Percentiles rank a stretch among this genome's conserved stretches.
Evolutionary conservation across 139 green algal genomes (phyloP).

Genomic region (Trebouxia sp.): DNA sequence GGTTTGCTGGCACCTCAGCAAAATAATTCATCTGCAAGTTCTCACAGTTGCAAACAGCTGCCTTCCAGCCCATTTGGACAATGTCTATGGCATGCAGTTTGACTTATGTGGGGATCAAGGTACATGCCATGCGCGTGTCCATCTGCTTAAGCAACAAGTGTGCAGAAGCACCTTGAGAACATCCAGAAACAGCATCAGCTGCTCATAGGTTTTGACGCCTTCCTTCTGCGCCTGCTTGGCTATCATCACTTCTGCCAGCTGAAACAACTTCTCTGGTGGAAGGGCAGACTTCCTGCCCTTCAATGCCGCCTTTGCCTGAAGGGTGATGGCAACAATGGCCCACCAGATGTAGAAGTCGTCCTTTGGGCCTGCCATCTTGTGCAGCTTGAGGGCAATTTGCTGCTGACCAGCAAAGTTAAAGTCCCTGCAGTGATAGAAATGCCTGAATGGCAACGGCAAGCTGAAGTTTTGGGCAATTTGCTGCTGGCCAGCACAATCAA

Average conservation of each 20-base stretch:
- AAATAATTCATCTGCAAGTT: too few relatives aligned
- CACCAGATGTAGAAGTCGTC: constrained; percentile 70
- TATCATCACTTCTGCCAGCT: constrained; percentile 71
- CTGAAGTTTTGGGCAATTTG: too few relatives aligned
- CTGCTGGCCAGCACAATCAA: too few relatives aligned
- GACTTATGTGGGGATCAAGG: too few relatives aligned
- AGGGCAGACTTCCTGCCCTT: neutral
- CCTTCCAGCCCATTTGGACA: too few relatives aligned
- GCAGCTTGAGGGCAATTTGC: constrained; percentile 71
- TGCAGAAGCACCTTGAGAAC: neutral
- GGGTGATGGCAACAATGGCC: constrained; percentile 54
- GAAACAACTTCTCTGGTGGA: constrained; percentile 51
- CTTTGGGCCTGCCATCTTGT: constrained; percentile 43
- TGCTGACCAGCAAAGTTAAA: constrained; percentile 70
- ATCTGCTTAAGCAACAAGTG: too few relatives aligned
- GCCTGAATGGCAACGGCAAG: neutral
- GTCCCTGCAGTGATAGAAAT: constrained; percentile 47
- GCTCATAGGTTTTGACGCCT: neutral
- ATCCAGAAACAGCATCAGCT: constrained; percentile 4
- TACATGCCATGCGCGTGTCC: too few relatives aligned
- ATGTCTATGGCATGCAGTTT: too few relatives aligned
- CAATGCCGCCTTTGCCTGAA: constrained; percentile 51
- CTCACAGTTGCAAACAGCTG: too few relatives aligned
- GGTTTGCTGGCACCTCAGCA: too few relatives aligned
- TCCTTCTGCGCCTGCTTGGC: constrained; percentile 33